Evolutionary conservation across 169 alveolate species (phyloP).

Genomic region (Plasmodium relictum): DNA sequence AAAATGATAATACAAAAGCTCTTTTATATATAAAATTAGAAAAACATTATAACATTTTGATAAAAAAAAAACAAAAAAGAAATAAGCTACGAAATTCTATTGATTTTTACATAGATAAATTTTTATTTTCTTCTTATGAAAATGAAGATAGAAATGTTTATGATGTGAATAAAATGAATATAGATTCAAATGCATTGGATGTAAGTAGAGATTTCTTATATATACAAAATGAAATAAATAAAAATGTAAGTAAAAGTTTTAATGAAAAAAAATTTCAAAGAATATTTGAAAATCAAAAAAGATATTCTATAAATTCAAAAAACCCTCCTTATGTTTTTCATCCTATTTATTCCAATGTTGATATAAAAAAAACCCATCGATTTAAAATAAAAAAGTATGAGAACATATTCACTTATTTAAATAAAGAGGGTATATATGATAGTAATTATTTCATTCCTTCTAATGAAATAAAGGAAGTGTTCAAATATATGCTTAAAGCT

Average conservation of each 20-base stretch:
- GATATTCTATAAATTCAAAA: constrained; percentile 6
- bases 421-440: constrained; percentile 20
- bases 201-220: too few relatives aligned
- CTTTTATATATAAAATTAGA: too few relatives aligned
- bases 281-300: constrained; percentile 15
- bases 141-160: too few relatives aligned
- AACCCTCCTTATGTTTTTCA: constrained; percentile 71
- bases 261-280: background rate
- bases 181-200: too few relatives aligned
- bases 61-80: too few relatives aligned
- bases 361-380: constrained; percentile 33
- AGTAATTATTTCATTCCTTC: constrained; percentile 29
- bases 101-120: too few relatives aligned
- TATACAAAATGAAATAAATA: constrained; percentile 27
- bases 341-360: constrained; percentile 43
- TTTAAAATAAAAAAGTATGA: constrained; percentile 62
- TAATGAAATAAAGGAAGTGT: constrained; percentile 17
- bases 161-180: too few relatives aligned
- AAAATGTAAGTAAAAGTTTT: constrained; percentile 6
- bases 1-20: too few relatives aligned
- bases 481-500: constrained; percentile 1
- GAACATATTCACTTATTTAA: constrained; percentile 38
- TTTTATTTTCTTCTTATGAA: too few relatives aligned
- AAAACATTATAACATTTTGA: too few relatives aligned
- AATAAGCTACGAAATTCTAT: too few relatives aligned